Evolutionary conservation across 2,329 filamentous ascomycete species (phyloP).

Genomic region (Clonostachys chloroleuca): DNA sequence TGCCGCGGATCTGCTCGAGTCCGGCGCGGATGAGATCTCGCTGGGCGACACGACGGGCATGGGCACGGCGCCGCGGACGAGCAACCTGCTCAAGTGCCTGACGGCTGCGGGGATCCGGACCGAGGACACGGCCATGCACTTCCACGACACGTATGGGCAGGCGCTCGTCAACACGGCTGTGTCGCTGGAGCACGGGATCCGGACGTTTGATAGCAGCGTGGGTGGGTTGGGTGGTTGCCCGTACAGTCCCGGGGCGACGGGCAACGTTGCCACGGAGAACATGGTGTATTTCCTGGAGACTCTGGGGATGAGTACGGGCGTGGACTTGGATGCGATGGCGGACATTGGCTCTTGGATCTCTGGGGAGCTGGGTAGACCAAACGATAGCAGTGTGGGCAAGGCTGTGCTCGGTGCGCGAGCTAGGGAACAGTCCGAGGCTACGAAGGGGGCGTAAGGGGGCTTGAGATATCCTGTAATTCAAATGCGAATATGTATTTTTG

Average conservation of each 20-base stretch:
- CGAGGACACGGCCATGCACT: constrained; percentile 75
- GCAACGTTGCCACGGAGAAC: constrained; percentile 83
- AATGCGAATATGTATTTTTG: no score
- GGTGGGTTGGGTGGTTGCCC: constrained; percentile 81
- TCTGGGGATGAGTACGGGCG: constrained; percentile 69
- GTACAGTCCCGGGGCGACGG: constrained; percentile 79
- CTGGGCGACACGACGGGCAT: constrained; percentile 89
- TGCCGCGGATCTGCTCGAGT: constrained; percentile 68
- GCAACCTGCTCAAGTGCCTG: constrained; percentile 60
- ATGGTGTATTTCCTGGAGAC: constrained; percentile 75
- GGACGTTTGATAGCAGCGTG: constrained; percentile 76
- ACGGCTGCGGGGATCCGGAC: constrained; percentile 62
- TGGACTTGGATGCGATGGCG: constrained; percentile 62
- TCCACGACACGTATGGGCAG: constrained; percentile 86
- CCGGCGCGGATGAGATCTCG: constrained; percentile 87
- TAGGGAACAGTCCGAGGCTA: constrained; percentile 15
- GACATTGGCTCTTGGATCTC: constrained; percentile 73
- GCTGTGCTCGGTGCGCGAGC: constrained; percentile 51
- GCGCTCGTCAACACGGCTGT: constrained; percentile 79
- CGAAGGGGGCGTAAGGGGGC: constrained; percentile 4
- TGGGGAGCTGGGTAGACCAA: constrained; percentile 53
- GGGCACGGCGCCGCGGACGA: constrained; percentile 72
- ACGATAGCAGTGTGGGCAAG: constrained; percentile 64
- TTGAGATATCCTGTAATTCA: no score
- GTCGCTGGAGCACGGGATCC: constrained; percentile 70